Evolutionary conservation across 2,329 filamentous ascomycete species (phyloP).

Genomic region (Trichocomaceae sp.): DNA sequence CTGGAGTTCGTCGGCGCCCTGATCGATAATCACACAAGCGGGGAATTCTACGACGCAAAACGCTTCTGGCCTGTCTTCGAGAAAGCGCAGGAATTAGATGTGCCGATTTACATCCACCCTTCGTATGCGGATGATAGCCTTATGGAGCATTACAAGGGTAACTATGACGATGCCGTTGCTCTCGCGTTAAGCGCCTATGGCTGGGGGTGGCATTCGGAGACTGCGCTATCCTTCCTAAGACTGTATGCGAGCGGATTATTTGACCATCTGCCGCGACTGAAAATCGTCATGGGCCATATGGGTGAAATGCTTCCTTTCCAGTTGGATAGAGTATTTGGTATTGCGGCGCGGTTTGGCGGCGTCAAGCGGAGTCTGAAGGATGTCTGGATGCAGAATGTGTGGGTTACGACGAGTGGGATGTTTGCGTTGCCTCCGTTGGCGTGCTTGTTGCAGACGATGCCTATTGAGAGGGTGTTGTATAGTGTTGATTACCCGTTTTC

Average conservation of each 20-base stretch:
- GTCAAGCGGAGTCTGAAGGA: constrained; percentile 32
- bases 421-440: constrained; percentile 46
- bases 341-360: constrained; percentile 23
- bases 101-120: constrained; percentile 49
- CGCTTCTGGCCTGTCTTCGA: constrained; percentile 41
- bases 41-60: constrained; percentile 40
- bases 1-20: constrained; percentile 46
- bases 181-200: constrained; percentile 18
- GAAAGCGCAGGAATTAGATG: constrained; percentile 40
- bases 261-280: constrained; percentile 48
- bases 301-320: constrained; percentile 51
- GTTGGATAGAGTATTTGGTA: constrained; percentile 37
- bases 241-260: constrained; percentile 51
- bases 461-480: constrained; percentile 48
- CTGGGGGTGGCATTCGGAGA: constrained; percentile 36
- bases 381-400: constrained; percentile 52
- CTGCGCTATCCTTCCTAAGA: constrained; percentile 29
- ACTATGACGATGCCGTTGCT: constrained; percentile 24
- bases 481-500: constrained; percentile 55
- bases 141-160: constrained; percentile 35
- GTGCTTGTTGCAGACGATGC: constrained; percentile 27
- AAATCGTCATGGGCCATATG: constrained; percentile 51
- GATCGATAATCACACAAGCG: constrained; percentile 37
- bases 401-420: constrained; percentile 52
- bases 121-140: constrained; percentile 33